phyloP scores from a whole-genome alignment of 1,139 yeast species.

The Candida freyschussii region DNA sequence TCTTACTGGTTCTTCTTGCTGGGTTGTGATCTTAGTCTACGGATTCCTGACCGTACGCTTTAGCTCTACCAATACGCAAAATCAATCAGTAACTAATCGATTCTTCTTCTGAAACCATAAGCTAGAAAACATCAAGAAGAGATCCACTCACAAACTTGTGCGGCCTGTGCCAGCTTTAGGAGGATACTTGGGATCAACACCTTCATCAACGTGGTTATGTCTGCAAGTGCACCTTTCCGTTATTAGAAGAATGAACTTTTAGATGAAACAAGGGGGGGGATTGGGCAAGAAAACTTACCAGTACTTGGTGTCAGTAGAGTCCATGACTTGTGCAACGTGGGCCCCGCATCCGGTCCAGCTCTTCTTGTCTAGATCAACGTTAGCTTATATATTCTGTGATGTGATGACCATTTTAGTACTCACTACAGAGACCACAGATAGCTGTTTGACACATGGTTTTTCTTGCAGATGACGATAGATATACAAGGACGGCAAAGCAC shows the following conservation, averaged over 20 bases:
- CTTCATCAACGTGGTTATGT: constrained; percentile 19
- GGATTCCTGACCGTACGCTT: no score
- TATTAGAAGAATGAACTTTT: no score
- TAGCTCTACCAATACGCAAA: no score
- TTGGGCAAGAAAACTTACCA: constrained; percentile 26
- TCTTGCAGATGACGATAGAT: neutral
- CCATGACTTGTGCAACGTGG: constrained; percentile 36
- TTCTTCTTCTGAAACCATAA: no score
- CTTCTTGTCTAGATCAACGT: constrained; percentile 30
- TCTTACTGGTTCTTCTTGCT: no score
- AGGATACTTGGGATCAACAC: constrained; percentile 19
- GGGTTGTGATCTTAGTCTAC: no score
- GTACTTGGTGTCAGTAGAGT: constrained; percentile 25
- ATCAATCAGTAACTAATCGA: no score
- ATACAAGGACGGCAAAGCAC: neutral
- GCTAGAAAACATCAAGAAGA: neutral
- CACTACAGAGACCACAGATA: constrained; percentile 35
- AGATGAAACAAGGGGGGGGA: no score
- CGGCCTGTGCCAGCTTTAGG: constrained; percentile 28
- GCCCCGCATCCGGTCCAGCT: constrained; percentile 42
- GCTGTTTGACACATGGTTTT: constrained; percentile 32
- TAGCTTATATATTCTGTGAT: no score
- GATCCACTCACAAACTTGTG: constrained; percentile 10
- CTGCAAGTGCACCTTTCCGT: constrained; percentile 24
- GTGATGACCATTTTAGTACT: no score